Evolutionary conservation across 495 filamentous ascomycete genomes (phyloP).

Genomic region (Penicillium paxilli): DNA sequence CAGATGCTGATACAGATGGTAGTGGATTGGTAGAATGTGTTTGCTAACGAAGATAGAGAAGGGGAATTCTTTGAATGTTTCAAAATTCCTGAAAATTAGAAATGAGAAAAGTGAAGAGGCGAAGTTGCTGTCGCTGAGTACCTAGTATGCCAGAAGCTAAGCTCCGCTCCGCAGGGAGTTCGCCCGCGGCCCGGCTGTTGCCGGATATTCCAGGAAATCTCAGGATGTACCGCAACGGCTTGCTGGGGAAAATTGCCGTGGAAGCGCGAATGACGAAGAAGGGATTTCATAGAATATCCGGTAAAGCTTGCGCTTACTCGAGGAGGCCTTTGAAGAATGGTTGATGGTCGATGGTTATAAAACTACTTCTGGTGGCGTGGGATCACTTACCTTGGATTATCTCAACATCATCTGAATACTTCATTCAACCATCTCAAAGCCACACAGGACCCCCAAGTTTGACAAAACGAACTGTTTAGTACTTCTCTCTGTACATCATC

Average conservation of each 20-base stretch:
- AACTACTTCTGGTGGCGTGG: background rate
- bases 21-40: no score
- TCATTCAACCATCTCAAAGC: background rate
- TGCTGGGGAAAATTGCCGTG: background rate
- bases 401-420: background rate
- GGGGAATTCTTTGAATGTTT: no score
- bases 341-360: background rate
- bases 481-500: background rate
- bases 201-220: slow-evolving; percentile 23
- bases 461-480: no score
- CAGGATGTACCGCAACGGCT: slow-evolving; percentile 12
- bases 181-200: slow-evolving; percentile 18
- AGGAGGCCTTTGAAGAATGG: no score
- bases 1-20: background rate
- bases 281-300: slow-evolving; percentile 7
- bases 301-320: slow-evolving; percentile 8
- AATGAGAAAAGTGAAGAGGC: background rate
- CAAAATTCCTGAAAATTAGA: no score
- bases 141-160: no score
- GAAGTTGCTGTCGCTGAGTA: slow-evolving; percentile 3
- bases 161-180: background rate
- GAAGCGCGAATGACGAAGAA: background rate
- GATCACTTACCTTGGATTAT: background rate
- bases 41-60: no score
- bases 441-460: background rate